A percentile compares a stretch with the other conserved stretches of the same genome.
These are phyloP conservation scores for Sclerospora graminicola DNA, from an alignment of 352 stramenopile genomes.

Conservation along the genomic window DNA sequence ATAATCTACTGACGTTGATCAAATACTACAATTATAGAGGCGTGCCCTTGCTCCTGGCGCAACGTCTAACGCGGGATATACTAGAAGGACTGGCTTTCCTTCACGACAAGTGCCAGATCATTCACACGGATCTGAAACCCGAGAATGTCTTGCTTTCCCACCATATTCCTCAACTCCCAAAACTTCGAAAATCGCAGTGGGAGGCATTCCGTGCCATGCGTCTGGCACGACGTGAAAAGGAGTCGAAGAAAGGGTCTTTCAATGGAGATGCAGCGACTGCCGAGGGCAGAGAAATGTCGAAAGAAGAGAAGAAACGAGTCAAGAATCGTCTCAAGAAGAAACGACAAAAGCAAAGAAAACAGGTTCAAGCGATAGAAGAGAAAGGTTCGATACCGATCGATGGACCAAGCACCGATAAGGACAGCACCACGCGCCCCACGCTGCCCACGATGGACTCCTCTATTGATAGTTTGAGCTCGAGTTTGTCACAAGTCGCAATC, in stretches of 20 bases:
- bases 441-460: slow-evolving; percentile 3
- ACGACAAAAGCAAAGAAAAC: slow-evolving; percentile 83
- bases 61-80: slow-evolving; percentile 91
- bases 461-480: slow-evolving; percentile 12
- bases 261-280: not conserved
- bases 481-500: slow-evolving; percentile 13
- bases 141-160: slow-evolving; percentile 96
- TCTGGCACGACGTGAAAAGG: slow-evolving; percentile 32
- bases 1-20: slow-evolving; percentile 98
- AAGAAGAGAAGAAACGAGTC: slow-evolving; percentile 90
- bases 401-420: slow-evolving; percentile 8
- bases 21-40: slow-evolving; percentile 98
- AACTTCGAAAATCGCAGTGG: slow-evolving; percentile 52
- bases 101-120: slow-evolving; percentile 96
- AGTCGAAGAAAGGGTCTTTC: not conserved
- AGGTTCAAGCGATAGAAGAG: slow-evolving; percentile 7
- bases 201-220: slow-evolving; percentile 31
- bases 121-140: slow-evolving; percentile 99
- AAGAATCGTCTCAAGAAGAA: slow-evolving; percentile 93
- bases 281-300: slow-evolving; percentile 26
- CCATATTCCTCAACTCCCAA: slow-evolving; percentile 56
- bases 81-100: slow-evolving; percentile 96
- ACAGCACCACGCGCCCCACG: slow-evolving; percentile 14
- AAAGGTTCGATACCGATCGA: slow-evolving; percentile 4
- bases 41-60: slow-evolving; percentile 93